Evolutionary conservation across 805 yeast species (phyloP), one percentile per base, ranked within the genome.

Genomic region (Yarrowia bubula): DNA sequence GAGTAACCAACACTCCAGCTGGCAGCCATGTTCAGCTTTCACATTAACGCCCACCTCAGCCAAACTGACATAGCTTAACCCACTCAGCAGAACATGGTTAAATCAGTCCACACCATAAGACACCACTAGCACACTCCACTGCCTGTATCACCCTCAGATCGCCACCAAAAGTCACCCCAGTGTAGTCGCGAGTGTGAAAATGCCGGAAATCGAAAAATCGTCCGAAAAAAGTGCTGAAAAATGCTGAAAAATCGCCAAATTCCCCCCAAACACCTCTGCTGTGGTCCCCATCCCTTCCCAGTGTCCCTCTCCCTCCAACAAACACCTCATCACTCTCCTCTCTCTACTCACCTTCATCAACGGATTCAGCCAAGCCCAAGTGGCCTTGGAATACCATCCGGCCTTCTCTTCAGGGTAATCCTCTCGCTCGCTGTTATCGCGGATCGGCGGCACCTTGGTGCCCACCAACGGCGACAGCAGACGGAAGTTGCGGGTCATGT

Each of bases 341-440:
- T 7, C 14, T 22, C 41, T 10, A 63, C 66, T 63, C 8, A 83
- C 82, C 14, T 75, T 76, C 78, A 89, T 75, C 44, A 89, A 70
- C 0, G 92, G 92, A 31, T 75, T 70, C 51, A 89, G 74, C 92
- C 93, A 89, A 3, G 33, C 84, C 86, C 66, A 65, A 4, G 66
- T 65, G 8, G 39, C 37, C 31, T 61, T 35, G 5, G n/a, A 5
- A 13, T 13, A 61, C 31, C 28, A 37, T 0, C 18, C 4, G 8
- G 65, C 65, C 17, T 37, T 38, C 8, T 31, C 47, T 9, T 61
- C 65, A 7, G 65, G 65, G 9, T 8, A 61, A n/a, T 38, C 48
- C 18, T 37, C 38, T 2, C 65, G 55, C 22, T 58, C 64, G 11
- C 35, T 35, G 8, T 55, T 68, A 44, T 68, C 67, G 1, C 71